Base-by-base conservation (phyloP, 345 rosid species). In the Ailanthus altissimus region DNA sequence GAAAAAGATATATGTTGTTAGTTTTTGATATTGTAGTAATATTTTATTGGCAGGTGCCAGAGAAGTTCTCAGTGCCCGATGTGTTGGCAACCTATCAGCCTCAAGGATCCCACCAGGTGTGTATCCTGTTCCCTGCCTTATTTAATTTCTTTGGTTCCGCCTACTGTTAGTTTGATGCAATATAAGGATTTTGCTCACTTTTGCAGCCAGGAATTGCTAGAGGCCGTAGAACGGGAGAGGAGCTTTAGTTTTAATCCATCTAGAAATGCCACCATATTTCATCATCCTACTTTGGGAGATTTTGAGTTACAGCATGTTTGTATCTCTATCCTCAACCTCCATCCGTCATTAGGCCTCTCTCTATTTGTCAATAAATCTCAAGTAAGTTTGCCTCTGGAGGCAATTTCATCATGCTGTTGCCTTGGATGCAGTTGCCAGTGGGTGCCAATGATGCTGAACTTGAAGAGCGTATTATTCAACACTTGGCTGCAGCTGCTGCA, bases 51-150 rank as follows among this genome's bases (percentile, higher is more conserved):
- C 77, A 95, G 99, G 98, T 96, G 99, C 76, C 99, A 96, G 73
- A 92, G 98, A 86, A 96, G 99, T 76, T 93, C 99, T 46, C 97
- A 93, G 72, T 96, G 99, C 85, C 99, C 99, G 7, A 96, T 96
- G 99, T 96, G 99, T 72, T 92, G 97, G 97, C 99, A 93, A 78
- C 77, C 98, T 18, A 87, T 96, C 77, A 88, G 94, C 80, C 85
- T 96, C 79, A 96, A 96, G 87, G 99, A 96, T 78, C 92, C 97
- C 32, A 84, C 90, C 25, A 85, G 98, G 99, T 96, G 81, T 45
- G 8, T 58, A 56, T 66, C 54, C 43, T 61, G 20, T 50, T 73
- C 5, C 62, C 50, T 45, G 23, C 43, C 14, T 38, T 57, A 14
- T 53, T 9, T 49, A 10, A 36, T 51, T 36, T 82, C 12, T 13